Evolutionary conservation across 2,329 filamentous ascomycete genomes (phyloP).

Genomic region (Cercospora sp.): DNA sequence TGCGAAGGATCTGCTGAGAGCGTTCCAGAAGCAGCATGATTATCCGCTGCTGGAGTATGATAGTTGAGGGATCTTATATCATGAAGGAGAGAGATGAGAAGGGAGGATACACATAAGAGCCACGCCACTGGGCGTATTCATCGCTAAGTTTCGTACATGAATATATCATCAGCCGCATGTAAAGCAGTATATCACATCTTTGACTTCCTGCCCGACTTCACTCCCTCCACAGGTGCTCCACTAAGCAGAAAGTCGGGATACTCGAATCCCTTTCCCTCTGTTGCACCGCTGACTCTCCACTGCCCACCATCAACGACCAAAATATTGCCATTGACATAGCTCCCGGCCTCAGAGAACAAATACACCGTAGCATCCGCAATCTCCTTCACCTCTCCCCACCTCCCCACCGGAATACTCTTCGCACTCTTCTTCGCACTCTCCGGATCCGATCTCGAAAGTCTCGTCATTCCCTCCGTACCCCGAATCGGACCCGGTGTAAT

Average conservation of each 20-base stretch:
- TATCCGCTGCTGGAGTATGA: conserved; percentile 11
- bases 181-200: conserved; percentile 46
- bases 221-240: conserved; percentile 56
- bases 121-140: not conserved
- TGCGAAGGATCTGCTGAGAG: conserved; percentile 14
- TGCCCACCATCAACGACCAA: conserved; percentile 65
- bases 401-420: conserved; percentile 65
- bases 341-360: conserved; percentile 80
- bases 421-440: conserved; percentile 36
- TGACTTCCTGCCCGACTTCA: conserved; percentile 56
- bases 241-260: conserved; percentile 63
- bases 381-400: conserved; percentile 78
- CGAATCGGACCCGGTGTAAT: conserved; percentile 85
- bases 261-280: conserved; percentile 42
- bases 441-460: conserved; percentile 41
- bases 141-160: not conserved
- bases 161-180: not conserved
- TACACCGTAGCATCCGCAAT: conserved; percentile 92
- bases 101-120: not conserved
- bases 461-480: conserved; percentile 67
- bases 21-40: conserved; percentile 18
- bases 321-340: conserved; percentile 80
- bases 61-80: not conserved
- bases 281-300: conserved; percentile 47
- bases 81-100: not conserved